Conservation (phyloP, 1,139 yeast species). For the Candida albicans region DNA sequence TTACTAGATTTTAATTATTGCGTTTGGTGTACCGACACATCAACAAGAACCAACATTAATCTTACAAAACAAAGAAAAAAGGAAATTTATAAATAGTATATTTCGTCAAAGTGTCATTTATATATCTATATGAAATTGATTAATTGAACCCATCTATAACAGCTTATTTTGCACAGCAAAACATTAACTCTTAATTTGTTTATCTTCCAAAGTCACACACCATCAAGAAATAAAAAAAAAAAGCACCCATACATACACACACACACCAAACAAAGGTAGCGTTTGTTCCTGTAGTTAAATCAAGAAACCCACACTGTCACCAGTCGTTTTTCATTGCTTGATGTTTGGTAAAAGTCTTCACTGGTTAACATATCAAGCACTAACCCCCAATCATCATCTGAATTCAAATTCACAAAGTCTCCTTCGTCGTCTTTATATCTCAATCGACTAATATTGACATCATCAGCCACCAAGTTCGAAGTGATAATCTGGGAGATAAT, state of each 20-base stretch:
- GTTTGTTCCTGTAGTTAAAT: neutral
- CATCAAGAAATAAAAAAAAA: neutral
- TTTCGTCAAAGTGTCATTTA: too few species aligned
- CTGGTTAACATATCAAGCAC: conserved; percentile 57
- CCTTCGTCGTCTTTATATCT: conserved; percentile 95
- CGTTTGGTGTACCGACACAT: too few species aligned
- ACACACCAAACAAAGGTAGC: neutral
- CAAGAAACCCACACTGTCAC: conserved; percentile 44
- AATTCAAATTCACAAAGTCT: conserved; percentile 82
- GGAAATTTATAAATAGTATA: too few species aligned
- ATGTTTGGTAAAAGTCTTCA: conserved; percentile 18
- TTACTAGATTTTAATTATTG: too few species aligned
- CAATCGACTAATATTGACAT: conserved; percentile 49
- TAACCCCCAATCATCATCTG: conserved; percentile 72
- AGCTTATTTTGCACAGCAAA: too few species aligned
- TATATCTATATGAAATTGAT: too few species aligned
- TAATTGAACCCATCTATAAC: too few species aligned
- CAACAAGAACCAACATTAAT: too few species aligned
- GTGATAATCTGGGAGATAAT: conserved; percentile 38
- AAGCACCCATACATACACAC: neutral
- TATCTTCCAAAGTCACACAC: neutral
- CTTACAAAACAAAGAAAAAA: too few species aligned
- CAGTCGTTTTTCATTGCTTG: conserved; percentile 31
- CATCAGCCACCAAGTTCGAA: conserved; percentile 33
- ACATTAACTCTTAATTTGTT: neutral